Conservation (phyloP, 1,284 basidiomycete genomes). For the Laetiporus sulphureus region DNA sequence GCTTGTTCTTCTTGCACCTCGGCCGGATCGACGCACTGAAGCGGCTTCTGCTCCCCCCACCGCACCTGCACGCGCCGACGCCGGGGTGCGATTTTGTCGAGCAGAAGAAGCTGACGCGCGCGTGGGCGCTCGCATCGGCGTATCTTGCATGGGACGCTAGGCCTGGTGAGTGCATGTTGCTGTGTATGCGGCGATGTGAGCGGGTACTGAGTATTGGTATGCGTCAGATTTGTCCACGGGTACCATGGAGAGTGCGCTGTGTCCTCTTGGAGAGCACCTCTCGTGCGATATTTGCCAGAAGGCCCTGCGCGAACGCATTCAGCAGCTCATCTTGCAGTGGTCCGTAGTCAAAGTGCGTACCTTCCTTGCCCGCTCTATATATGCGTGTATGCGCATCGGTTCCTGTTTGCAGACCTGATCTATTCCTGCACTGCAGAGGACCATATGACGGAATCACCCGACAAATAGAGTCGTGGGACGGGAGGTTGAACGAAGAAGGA, state of each 20-base stretch:
- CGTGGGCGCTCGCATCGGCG: conserved; percentile 34
- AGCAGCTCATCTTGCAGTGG: conserved; percentile 67
- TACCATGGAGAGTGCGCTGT: conserved; percentile 29
- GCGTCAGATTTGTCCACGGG: conserved; percentile 27
- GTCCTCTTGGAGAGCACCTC: conserved; percentile 28
- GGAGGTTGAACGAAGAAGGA: too few relatives aligned
- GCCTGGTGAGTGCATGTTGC: conserved; percentile 23
- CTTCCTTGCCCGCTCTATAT: not conserved
- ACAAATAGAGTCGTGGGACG: not conserved
- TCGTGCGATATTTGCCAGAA: conserved; percentile 46
- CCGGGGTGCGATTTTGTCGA: conserved; percentile 29
- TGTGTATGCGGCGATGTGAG: not conserved
- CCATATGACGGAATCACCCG: not conserved
- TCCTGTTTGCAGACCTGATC: too few relatives aligned
- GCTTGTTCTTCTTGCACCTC: conserved; percentile 35
- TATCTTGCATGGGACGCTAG: conserved; percentile 35
- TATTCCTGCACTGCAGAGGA: not conserved
- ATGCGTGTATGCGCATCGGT: too few relatives aligned
- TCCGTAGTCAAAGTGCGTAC: conserved; percentile 60
- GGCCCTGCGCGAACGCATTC: conserved; percentile 57
- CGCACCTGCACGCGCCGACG: conserved; percentile 31
- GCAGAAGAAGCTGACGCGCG: conserved; percentile 33
- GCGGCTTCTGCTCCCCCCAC: conserved; percentile 31
- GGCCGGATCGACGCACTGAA: conserved; percentile 34
- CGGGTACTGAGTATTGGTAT: not conserved